phyloP scores from a whole-genome alignment of 2,329 filamentous ascomycete species.

The Bertia moriformis region DNA sequence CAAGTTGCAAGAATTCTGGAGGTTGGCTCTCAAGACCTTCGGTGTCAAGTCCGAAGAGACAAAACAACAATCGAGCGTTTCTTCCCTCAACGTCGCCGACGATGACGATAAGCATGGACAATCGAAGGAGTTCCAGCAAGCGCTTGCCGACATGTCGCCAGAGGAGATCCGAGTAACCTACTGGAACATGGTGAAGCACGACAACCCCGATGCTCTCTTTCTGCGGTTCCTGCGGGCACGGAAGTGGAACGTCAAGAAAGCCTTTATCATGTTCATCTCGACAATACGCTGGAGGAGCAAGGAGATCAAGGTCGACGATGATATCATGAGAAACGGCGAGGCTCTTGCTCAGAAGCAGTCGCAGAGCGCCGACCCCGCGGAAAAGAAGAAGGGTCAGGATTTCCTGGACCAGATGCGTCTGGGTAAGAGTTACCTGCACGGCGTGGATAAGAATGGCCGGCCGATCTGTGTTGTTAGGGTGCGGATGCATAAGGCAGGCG shows the following conservation, averaged over 20 bases:
- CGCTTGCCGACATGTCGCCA: slow-evolving; percentile 4
- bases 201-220: slow-evolving; percentile 20
- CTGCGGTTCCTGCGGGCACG: slow-evolving; percentile 24
- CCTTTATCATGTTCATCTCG: slow-evolving; percentile 21
- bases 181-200: slow-evolving; percentile 11
- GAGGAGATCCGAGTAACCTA: slow-evolving; percentile 9
- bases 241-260: slow-evolving; percentile 23
- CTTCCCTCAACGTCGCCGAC: slow-evolving; percentile 12
- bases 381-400: slow-evolving; percentile 11
- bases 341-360: slow-evolving; percentile 10
- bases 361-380: slow-evolving; percentile 1
- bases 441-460: slow-evolving; percentile 16
- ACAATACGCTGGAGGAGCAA: slow-evolving; percentile 19
- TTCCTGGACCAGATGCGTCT: slow-evolving; percentile 20
- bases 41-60: slow-evolving; percentile 5
- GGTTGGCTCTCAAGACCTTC: slow-evolving; percentile 7
- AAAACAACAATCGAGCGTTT: slow-evolving; percentile 7
- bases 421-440: slow-evolving; percentile 22
- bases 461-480: slow-evolving; percentile 21
- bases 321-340: slow-evolving; percentile 18
- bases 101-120: slow-evolving; percentile 54
- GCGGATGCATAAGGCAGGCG: slow-evolving; percentile 14
- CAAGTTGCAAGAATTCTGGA: slow-evolving; percentile 11
- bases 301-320: slow-evolving; percentile 14
- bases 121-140: slow-evolving; percentile 9